phyloP scores from a whole-genome alignment of 495 filamentous ascomycete genomes.

The Clohesyomyces aquaticus region DNA sequence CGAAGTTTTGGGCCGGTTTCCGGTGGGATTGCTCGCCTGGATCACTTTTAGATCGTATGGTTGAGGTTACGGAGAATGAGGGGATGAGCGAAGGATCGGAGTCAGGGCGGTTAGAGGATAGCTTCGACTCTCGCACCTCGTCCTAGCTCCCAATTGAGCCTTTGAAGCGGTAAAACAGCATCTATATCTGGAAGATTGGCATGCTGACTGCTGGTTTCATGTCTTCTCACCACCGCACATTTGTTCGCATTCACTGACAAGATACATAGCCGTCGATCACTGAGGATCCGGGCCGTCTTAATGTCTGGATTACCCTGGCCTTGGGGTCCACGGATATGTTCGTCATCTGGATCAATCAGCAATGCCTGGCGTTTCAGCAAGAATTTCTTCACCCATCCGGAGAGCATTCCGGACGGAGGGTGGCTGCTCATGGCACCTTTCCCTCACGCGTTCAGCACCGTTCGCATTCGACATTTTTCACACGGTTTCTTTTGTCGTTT shows the following conservation, averaged over 20 bases:
- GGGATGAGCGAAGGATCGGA: slow-evolving; percentile 6
- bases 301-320: background rate
- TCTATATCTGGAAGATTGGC: slow-evolving; percentile 28
- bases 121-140: background rate
- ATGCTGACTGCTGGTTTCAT: slow-evolving; percentile 14
- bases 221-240: background rate
- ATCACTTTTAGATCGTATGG: background rate
- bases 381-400: background rate
- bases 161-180: background rate
- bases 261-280: background rate
- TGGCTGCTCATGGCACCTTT: background rate
- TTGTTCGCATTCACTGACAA: slow-evolving; percentile 11
- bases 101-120: background rate
- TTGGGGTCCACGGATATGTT: background rate
- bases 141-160: background rate
- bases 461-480: background rate
- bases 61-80: slow-evolving; percentile 33
- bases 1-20: slow-evolving; percentile 1
- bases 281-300: slow-evolving; percentile 16
- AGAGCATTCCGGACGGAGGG: background rate
- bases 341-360: background rate
- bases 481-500: background rate
- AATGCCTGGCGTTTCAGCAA: background rate
- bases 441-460: background rate
- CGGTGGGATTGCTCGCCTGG: slow-evolving; percentile 3